Base-by-base conservation (phyloP, 768 basidiomycete species). In the Strobilomyces dryophilus region DNA sequence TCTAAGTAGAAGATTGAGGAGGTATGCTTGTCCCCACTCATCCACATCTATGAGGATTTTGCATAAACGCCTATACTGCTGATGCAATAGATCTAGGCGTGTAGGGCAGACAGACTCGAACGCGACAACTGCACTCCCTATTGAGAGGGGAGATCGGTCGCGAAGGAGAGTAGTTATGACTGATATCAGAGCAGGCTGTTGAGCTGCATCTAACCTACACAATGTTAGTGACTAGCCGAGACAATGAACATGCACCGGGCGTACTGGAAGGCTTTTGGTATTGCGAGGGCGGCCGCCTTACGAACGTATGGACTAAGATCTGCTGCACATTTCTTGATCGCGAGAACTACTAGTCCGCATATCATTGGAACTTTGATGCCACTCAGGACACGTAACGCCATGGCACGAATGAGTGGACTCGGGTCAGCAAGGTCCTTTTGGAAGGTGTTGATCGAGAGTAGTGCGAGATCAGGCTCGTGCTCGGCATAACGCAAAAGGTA, bases 361-460 rank as follows among this genome's bases (percentile, higher is more conserved):
- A 99, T 91, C 77, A 92, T 89, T 8, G 87, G 85, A 1, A 98
- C 89, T 55, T 84, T 83, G 67, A 99, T 95, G 8, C 92, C 90
- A 51, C 91, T 90, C 40, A 99, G 78, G 2, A 98, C 95, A 24
- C 94, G 80, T 53, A 99, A 74, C 4, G 95, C 94, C 91, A 98
- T 95, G 12, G 94, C 93, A 20, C 97, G 85, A 53, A 98, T 98
- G 61, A 97, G 81, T 0, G 95, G 95, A 56, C 88, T 97, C 31
- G 85, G 76, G 63, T 98, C 97, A 5, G 87, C 84, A 29, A 99
- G 77, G 72, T 99, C 97, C 70, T 92, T 92, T 70, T 99, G 97
- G 66, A 98, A 98, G 1, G 95, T 95, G 73, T 99, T 99, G 75
- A 99, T 95, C 3, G 94, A 95, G 29, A 99, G 79, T 45, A 99